A percentile compares a stretch with the other conserved stretches of the same genome.
These are phyloP conservation scores for Vigna radiata DNA, from an alignment of 306 rosid species.

Conservation along the genomic window DNA sequence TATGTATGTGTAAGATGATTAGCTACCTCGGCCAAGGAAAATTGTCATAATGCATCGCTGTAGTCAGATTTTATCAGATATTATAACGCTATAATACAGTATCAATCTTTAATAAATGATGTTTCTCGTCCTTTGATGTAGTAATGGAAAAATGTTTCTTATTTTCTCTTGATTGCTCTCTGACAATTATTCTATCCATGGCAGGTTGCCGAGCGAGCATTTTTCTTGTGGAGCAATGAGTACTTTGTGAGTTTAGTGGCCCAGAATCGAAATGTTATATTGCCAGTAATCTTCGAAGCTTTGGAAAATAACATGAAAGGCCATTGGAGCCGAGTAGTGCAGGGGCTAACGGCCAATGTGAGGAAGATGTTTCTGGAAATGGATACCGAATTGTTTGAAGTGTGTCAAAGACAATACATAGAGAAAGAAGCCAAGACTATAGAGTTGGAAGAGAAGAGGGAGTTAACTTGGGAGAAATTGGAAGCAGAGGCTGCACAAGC, in stretches of 20 bases:
- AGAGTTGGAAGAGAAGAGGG: conserved; percentile 58
- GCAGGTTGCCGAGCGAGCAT: conserved; percentile 80
- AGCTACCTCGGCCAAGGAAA: not conserved
- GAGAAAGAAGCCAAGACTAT: conserved; percentile 58
- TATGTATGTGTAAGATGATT: conserved; percentile 22
- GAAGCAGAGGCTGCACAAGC: conserved; percentile 71
- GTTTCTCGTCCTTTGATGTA: conserved; percentile 5
- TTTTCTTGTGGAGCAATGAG: conserved; percentile 74
- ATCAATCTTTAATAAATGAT: not conserved
- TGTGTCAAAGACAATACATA: conserved; percentile 53
- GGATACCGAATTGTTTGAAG: conserved; percentile 63
- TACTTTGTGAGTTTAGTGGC: conserved; percentile 60
- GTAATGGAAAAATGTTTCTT: conserved; percentile 10
- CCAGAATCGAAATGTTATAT: conserved; percentile 59
- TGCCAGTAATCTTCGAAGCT: conserved; percentile 66
- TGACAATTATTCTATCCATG: conserved; percentile 33
- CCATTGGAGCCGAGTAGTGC: conserved; percentile 70
- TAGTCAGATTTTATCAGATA: conserved; percentile 4
- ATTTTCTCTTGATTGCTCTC: conserved; percentile 22
- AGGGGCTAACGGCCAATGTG: conserved; percentile 63
- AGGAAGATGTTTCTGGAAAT: conserved; percentile 63
- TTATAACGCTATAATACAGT: not conserved
- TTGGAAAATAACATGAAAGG: conserved; percentile 64
- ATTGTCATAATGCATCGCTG: conserved; percentile 5
- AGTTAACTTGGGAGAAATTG: conserved; percentile 64